These are phyloP conservation scores for Uronychia binucleata DNA, from an alignment of 73 alveolate genomes.

Conservation along the genomic window DNA sequence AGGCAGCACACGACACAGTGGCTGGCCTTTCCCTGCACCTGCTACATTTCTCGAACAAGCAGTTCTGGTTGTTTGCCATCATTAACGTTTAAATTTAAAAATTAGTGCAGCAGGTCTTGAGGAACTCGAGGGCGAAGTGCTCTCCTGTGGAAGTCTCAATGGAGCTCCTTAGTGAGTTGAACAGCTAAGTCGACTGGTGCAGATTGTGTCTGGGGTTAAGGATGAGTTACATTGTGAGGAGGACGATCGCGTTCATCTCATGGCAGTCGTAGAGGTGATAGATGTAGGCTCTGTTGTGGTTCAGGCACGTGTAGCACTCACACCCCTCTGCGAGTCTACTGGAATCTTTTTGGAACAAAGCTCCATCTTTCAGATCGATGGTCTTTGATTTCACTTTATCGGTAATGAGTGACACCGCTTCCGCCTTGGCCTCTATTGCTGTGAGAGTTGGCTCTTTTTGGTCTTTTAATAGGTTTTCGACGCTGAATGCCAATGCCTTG, in stretches of 20 bases:
- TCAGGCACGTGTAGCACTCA: constrained; percentile 50
- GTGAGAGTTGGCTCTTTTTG: neutral
- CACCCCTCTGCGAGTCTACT: constrained; percentile 12
- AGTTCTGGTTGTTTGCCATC: too few relatives aligned
- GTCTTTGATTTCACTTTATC: neutral
- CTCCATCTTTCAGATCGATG: neutral
- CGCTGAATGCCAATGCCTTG: neutral
- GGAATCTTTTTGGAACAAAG: neutral
- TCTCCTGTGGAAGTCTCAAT: neutral
- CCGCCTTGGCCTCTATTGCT: neutral
- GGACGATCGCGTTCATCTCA: constrained; percentile 52
- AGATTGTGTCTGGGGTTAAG: neutral
- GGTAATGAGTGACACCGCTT: neutral
- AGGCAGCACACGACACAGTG: neutral
- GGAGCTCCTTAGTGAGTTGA: neutral
- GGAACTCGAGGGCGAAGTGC: neutral
- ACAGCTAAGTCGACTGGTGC: neutral
- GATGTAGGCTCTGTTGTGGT: constrained; percentile 46
- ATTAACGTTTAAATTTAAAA: too few relatives aligned
- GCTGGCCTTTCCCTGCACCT: constrained; percentile 1
- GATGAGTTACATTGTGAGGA: constrained; percentile 26
- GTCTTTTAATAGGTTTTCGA: neutral
- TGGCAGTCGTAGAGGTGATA: constrained; percentile 38
- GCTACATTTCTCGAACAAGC: too few relatives aligned
- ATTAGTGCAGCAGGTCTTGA: neutral